These are phyloP conservation scores for Hypoxylon sp. DNA, from an alignment of 2,329 filamentous ascomycete genomes.

Conservation along the genomic window DNA sequence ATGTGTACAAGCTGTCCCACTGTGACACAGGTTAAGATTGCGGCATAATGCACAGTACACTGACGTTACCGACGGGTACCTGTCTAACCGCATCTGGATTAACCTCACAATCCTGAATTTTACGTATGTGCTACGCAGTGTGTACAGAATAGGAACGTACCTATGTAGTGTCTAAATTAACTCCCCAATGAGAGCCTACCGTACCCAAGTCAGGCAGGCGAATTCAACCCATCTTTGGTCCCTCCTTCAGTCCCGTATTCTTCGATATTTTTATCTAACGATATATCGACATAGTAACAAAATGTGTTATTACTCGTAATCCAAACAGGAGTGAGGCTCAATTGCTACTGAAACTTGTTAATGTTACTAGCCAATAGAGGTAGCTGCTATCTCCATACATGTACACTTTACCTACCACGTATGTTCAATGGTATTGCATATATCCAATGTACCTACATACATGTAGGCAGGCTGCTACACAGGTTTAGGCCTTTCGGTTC, in stretches of 20 bases:
- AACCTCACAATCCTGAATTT: constrained; percentile 41
- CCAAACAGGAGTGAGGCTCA: constrained; percentile 26
- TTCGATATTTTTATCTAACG: constrained; percentile 15
- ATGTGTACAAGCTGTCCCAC: constrained; percentile 7
- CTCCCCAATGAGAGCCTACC: constrained; percentile 32
- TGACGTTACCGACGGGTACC: neutral
- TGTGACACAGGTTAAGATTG: constrained; percentile 13
- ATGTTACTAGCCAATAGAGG: constrained; percentile 24
- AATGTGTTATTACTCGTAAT: neutral
- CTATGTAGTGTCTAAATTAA: constrained; percentile 31
- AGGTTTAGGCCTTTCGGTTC: constrained; percentile 25
- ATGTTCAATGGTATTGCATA: too few species aligned
- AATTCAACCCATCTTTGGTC: too few species aligned
- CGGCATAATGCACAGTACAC: constrained; percentile 11
- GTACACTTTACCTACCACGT: too few species aligned
- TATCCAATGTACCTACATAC: neutral
- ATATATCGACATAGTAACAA: constrained; percentile 14
- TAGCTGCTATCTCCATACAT: neutral
- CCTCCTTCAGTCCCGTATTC: too few species aligned
- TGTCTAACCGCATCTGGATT: constrained; percentile 29
- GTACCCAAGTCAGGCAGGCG: too few species aligned
- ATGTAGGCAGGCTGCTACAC: too few species aligned
- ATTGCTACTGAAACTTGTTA: constrained; percentile 24
- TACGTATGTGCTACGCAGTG: constrained; percentile 23
- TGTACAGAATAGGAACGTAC: constrained; percentile 15